phyloP scores from a whole-genome alignment of 148 eudicot genomes.

The Salicornia ramosissima region DNA sequence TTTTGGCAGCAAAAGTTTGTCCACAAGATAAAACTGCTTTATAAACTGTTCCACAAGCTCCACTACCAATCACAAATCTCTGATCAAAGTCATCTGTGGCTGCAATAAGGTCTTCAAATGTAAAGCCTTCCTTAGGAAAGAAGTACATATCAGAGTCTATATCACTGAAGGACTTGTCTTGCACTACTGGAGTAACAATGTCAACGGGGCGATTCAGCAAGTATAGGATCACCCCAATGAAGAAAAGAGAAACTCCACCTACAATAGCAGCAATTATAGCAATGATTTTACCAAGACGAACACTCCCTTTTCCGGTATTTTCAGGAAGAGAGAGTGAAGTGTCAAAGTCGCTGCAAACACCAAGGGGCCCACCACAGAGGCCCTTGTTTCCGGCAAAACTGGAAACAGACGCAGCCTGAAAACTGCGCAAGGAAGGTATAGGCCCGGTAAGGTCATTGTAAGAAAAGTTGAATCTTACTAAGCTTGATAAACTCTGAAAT shows the following conservation, averaged over 20 bases:
- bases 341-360: conserved; percentile 20
- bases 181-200: conserved; percentile 36
- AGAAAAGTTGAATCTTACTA: conserved; percentile 66
- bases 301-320: conserved; percentile 25
- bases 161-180: conserved; percentile 34
- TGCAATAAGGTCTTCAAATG: conserved; percentile 58
- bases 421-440: conserved; percentile 58
- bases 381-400: conserved; percentile 65
- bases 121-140: conserved; percentile 64
- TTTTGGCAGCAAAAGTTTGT: conserved; percentile 63
- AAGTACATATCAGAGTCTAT: conserved; percentile 45
- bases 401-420: conserved; percentile 43
- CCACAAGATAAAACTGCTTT: conserved; percentile 59
- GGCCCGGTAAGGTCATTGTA: conserved; percentile 67
- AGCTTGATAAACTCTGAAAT: conserved; percentile 54
- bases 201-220: conserved; percentile 40
- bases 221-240: conserved; percentile 51
- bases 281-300: conserved; percentile 47
- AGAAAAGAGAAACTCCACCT: conserved; percentile 50
- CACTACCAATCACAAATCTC: conserved; percentile 51
- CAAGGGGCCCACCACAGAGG: conserved; percentile 40
- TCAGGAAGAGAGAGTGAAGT: conserved; percentile 23
- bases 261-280: conserved; percentile 30
- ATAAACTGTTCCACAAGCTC: conserved; percentile 84
- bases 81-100: conserved; percentile 71